Base-by-base conservation (phyloP, 768 basidiomycete genomes). In the Lenzites betulinus region DNA sequence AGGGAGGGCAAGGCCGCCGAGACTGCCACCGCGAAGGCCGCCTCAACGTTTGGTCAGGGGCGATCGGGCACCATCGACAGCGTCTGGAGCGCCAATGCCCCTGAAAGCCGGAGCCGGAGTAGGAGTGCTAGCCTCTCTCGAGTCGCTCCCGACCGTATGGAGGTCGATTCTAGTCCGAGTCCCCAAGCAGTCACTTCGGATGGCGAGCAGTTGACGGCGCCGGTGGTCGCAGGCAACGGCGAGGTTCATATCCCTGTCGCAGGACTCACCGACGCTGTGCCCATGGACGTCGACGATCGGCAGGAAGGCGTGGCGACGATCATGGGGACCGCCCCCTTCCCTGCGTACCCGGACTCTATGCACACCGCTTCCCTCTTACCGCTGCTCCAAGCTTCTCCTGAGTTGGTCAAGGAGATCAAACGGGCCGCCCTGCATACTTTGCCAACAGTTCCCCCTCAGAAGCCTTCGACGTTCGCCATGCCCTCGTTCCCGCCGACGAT, bases 231-330 rank as follows among this genome's bases (percentile, higher is more conserved):
- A 1, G 62, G 60, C 7, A 33, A 47, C 15, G 54, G 47, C 35
- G 57, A 65, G 47, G 66, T 69, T 13, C 66, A 69, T 25, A 64
- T 69, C 5, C 68, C 69, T 22, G 68, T 69, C 2, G 67, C 60
- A 1, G 67, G 65, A 12, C 63, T 66, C 54, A 54, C 69, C 9
- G 67, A 58, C 22, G 49, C 60, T 36, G 66, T 63, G 8, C 56
- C 64, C 42, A 74, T 74, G 74, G 73, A 74, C 22, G 69, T 73
- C 44, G 67, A 71, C 58, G 58, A 56, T 11, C 54, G 48, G 3
- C 52, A 51, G 49, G 48, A 36, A 28, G 39, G 20, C n/a, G 7
- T 23, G 25, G 7, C 48, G n/a, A n/a, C n/a, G 11, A 4, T 20
- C 16, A 22, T 39, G 2, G 39, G 13, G 30, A 13, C 42, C 6